A percentile compares a stretch with the other conserved stretches of the same genome.
Conservation (phyloP, 768 basidiomycete genomes). For the Chalciporus pseudorubinellus region DNA sequence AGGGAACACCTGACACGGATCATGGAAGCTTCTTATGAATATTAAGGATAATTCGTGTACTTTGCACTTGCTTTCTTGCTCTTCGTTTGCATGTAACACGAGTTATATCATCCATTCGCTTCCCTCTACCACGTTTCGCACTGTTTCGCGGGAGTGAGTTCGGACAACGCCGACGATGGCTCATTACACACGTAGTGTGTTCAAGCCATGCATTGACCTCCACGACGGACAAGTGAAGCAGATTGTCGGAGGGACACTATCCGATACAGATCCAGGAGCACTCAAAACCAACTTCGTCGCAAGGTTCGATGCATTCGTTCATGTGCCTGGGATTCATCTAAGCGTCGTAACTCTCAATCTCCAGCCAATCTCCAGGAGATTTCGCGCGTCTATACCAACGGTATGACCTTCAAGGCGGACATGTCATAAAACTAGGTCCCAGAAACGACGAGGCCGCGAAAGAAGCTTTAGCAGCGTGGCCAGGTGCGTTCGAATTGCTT, state of each 20-base stretch:
- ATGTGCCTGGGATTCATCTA: slow-evolving; percentile 6
- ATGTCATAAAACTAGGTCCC: slow-evolving; percentile 94
- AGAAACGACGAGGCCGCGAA: slow-evolving; percentile 88
- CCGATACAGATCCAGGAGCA: slow-evolving; percentile 54
- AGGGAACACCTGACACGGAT: slow-evolving; percentile 78
- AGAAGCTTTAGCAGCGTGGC: slow-evolving; percentile 83
- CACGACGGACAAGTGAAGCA: slow-evolving; percentile 97
- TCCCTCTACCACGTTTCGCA: background rate
- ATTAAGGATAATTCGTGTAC: slow-evolving; percentile 39
- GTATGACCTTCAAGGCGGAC: slow-evolving; percentile 75
- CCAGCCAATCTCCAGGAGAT: slow-evolving; percentile 71
- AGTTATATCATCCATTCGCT: background rate
- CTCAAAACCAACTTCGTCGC: slow-evolving; percentile 91
- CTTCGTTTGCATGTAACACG: slow-evolving; percentile 8
- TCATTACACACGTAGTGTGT: slow-evolving; percentile 42
- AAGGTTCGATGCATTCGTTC: slow-evolving; percentile 50
- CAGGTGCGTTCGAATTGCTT: slow-evolving; percentile 48
- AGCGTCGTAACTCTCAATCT: background rate
- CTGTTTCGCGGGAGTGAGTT: background rate
- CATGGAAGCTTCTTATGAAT: slow-evolving; percentile 76
- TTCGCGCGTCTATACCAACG: slow-evolving; percentile 78
- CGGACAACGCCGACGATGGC: slow-evolving; percentile 16
- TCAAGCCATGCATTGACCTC: slow-evolving; percentile 95
- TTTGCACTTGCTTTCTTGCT: background rate
- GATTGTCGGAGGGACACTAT: slow-evolving; percentile 93